These are phyloP conservation scores for Coelastrella sp. DNA, from an alignment of 139 green algal genomes.

Conservation along the genomic window DNA sequence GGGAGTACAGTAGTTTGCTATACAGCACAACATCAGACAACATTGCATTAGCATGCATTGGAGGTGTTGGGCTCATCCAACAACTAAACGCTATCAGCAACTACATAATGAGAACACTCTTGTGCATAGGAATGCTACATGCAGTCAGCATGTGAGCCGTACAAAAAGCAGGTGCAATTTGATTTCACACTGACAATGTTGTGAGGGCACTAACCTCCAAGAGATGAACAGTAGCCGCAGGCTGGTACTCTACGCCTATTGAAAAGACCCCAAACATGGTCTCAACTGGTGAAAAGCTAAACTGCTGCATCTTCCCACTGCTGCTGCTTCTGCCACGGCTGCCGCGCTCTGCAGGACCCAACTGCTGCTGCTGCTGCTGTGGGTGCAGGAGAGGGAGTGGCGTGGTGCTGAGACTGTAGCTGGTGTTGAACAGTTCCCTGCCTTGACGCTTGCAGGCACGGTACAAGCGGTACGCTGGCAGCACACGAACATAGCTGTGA, in stretches of 20 bases:
- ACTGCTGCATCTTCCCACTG: constrained; percentile 52
- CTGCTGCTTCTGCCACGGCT: constrained; percentile 21
- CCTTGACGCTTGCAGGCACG: constrained; percentile 56
- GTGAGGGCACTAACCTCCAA: constrained; percentile 58
- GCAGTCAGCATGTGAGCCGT: not conserved
- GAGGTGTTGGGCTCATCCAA: not conserved
- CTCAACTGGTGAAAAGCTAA: constrained; percentile 73
- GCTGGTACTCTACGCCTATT: constrained; percentile 67
- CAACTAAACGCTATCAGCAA: too few relatives aligned
- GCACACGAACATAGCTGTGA: constrained; percentile 75
- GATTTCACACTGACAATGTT: not conserved
- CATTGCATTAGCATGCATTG: not conserved
- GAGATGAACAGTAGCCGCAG: constrained; percentile 57
- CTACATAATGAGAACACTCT: too few relatives aligned
- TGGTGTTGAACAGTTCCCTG: constrained; percentile 21
- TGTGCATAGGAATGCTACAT: not conserved
- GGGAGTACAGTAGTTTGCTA: constrained; percentile 34
- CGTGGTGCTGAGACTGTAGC: constrained; percentile 25
- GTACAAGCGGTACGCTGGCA: constrained; percentile 81
- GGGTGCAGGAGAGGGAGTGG: constrained; percentile 6
- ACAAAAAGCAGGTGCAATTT: not conserved
- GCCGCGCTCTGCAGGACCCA: not conserved
- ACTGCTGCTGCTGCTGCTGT: constrained; percentile 6
- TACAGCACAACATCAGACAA: not conserved
- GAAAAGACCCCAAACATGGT: constrained; percentile 66